These are phyloP conservation scores for Aphanomyces stellatus DNA, from an alignment of 352 stramenopile genomes.

Conservation along the genomic window DNA sequence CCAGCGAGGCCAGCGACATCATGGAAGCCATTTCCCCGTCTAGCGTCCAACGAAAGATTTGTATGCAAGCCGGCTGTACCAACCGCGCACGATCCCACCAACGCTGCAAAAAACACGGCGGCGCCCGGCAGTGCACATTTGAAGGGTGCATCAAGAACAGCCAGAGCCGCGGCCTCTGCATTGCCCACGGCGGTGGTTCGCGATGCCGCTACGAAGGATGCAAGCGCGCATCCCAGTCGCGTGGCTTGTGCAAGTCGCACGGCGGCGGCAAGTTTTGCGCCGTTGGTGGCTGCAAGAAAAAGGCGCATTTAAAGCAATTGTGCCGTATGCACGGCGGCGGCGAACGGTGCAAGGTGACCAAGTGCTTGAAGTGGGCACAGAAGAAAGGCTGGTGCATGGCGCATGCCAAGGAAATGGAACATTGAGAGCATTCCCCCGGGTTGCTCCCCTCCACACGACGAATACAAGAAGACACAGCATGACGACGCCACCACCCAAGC, in stretches of 20 bases:
- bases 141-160: conserved; percentile 83
- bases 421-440: background rate
- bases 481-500: no score
- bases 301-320: conserved; percentile 77
- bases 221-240: conserved; percentile 73
- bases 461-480: no score
- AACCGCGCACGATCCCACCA: conserved; percentile 78
- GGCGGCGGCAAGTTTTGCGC: conserved; percentile 74
- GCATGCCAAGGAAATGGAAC: conserved; percentile 63
- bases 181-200: conserved; percentile 72
- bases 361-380: conserved; percentile 80
- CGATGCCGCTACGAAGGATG: conserved; percentile 72
- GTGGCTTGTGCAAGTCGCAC: conserved; percentile 79
- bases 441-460: no score
- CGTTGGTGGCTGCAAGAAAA: conserved; percentile 75
- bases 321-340: conserved; percentile 82
- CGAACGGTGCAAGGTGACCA: conserved; percentile 67
- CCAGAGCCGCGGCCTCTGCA: conserved; percentile 77
- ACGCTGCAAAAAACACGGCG: conserved; percentile 85
- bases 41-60: conserved; percentile 1
- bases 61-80: conserved; percentile 35
- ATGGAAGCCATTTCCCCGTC: background rate
- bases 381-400: conserved; percentile 86
- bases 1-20: background rate
- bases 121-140: conserved; percentile 75